Conservation (phyloP, 352 stramenopile species). For the Globisporangium alternatum region DNA sequence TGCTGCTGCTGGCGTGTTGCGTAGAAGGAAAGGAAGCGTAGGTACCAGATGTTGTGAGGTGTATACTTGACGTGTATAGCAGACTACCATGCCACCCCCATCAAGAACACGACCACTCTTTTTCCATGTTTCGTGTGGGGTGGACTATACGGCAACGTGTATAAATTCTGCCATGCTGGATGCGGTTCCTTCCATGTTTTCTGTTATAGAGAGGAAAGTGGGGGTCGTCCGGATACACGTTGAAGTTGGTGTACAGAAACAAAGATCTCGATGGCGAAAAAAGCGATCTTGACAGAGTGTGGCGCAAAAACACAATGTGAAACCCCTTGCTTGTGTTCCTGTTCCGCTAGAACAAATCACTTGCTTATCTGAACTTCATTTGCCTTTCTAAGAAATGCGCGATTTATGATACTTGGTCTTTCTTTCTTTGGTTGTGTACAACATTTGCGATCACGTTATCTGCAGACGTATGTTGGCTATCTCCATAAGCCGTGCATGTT, state of each 20-base stretch:
- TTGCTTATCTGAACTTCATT: not conserved
- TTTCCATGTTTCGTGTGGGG: not conserved
- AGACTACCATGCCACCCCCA: not conserved
- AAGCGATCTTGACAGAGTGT: slow-evolving; percentile 21
- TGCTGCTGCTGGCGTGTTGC: not conserved
- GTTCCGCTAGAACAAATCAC: not conserved
- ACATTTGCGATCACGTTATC: no score
- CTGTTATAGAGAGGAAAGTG: not conserved
- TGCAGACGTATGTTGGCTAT: no score
- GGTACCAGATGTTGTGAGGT: not conserved
- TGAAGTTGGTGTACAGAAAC: slow-evolving; percentile 1
- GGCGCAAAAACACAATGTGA: not conserved
- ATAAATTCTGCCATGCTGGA: not conserved
- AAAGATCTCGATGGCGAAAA: slow-evolving; percentile 10
- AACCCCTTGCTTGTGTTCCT: not conserved
- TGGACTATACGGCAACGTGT: not conserved
- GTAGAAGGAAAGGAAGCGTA: slow-evolving; percentile 1
- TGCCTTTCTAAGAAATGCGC: not conserved
- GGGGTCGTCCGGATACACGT: slow-evolving; percentile 6
- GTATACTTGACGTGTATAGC: slow-evolving; percentile 6
- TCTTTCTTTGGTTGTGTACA: no score
- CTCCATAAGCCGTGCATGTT: no score
- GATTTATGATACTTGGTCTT: no score
- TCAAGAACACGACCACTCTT: no score
- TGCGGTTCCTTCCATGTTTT: slow-evolving; percentile 10